A percentile compares a stretch with the other conserved stretches of the same genome.
Conservation (phyloP, 1,284 basidiomycete genomes). For the Tausonia pullulans region DNA sequence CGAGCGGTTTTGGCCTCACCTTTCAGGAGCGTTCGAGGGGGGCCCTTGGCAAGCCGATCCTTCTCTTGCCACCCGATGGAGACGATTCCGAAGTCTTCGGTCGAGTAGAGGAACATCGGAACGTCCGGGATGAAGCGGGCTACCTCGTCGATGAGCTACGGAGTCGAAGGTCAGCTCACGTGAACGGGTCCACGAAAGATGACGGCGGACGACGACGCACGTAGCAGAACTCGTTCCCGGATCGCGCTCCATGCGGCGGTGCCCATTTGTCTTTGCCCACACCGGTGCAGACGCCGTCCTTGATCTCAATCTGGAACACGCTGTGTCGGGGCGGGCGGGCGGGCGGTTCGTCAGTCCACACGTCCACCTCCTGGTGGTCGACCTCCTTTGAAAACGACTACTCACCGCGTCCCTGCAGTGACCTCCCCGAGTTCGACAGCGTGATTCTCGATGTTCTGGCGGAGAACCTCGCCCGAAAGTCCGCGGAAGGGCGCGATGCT, state of each 20-base stretch:
- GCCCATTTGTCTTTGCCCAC: slow-evolving; percentile 4
- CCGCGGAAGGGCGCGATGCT: slow-evolving; percentile 26
- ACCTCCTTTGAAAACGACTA: too few relatives aligned
- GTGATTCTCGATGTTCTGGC: slow-evolving; percentile 19
- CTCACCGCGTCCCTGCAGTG: slow-evolving; percentile 1
- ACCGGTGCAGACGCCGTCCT: slow-evolving; percentile 17
- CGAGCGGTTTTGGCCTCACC: too few relatives aligned
- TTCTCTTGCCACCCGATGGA: not conserved
- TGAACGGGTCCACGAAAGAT: not conserved
- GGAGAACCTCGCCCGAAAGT: slow-evolving; percentile 20
- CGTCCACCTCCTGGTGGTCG: too few relatives aligned
- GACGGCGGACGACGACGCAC: not conserved
- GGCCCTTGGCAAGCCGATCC: not conserved
- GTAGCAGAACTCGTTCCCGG: slow-evolving; percentile 13
- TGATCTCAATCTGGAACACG: slow-evolving; percentile 24
- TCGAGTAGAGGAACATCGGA: not conserved
- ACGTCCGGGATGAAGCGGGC: slow-evolving; percentile 18
- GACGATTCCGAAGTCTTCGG: not conserved
- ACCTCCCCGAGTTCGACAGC: slow-evolving; percentile 1
- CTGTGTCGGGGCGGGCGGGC: too few relatives aligned
- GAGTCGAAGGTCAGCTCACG: too few relatives aligned
- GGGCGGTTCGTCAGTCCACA: too few relatives aligned
- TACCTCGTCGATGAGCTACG: slow-evolving; percentile 16
- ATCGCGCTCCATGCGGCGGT: not conserved
- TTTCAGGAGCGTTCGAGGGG: too few relatives aligned